Base-by-base conservation (phyloP, 306 rosid genomes). In the Cucumis cinereus region DNA sequence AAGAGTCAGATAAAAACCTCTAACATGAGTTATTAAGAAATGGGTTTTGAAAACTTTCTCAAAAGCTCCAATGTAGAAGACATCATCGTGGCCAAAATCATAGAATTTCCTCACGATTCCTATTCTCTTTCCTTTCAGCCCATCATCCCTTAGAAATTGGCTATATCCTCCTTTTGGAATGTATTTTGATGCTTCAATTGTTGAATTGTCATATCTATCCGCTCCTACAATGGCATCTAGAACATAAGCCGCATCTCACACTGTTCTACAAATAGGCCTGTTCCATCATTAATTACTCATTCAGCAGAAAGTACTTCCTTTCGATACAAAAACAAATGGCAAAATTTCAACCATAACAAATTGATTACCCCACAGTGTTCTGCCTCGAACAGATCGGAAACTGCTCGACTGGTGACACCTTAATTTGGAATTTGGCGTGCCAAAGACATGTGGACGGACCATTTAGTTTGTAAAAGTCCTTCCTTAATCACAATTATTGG, bases 161-260 rank as follows among this genome's bases (percentile, higher is more conserved):
- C 50, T 79, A 52, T 61, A 87, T 20, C 89, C 88, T 30, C 84
- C 87, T 10, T 9, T 52, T 1, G 90, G 90, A 79, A 85, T 84
- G 73, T 76, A 63, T 26, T 71, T 77, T 30, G 85, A 85, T 10
- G 38, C 56, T 67, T 36, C 50, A 19, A 55, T 78, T 38, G 82
- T 77, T 57, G 84, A 84, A 5, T 35, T 61, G 45, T 89, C 88
- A 7, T 82, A 67, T 57, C 30, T 10, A 76, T 86, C 88, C 10
- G 43, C 15, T 67, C 90, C 90, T 20, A 56, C 87, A 73, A 87
- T 87, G n/a, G 28, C 82, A 4, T 87, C 90, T 69, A 89, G 91
- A 78, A 89, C 87, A 54, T 79, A 40, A 33, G 79, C 83, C 0
- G 82, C 86, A 83, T 89, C 88, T 11, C 80, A 36, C 2, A 89